These are phyloP conservation scores for Beauveria scarabaeidicola DNA, from an alignment of 2,329 filamentous ascomycete genomes.

Conservation along the genomic window DNA sequence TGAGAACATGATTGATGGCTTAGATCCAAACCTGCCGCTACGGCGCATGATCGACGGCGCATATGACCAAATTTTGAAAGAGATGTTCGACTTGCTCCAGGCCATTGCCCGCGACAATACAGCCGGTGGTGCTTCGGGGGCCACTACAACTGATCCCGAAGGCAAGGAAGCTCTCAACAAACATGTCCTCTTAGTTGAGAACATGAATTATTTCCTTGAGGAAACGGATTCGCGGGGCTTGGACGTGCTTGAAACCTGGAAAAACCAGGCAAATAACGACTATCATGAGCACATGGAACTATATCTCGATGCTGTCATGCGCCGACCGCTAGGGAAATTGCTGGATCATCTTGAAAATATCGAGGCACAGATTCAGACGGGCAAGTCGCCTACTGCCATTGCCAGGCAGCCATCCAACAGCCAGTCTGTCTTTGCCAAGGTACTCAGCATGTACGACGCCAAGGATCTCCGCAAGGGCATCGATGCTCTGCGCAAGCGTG, in stretches of 20 bases:
- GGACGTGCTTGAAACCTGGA: constrained; percentile 75
- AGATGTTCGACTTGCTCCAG: constrained; percentile 95
- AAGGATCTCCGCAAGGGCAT: constrained; percentile 88
- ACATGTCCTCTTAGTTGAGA: constrained; percentile 94
- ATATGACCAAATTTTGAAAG: constrained; percentile 80
- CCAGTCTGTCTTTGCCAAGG: constrained; percentile 75
- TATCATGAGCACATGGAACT: constrained; percentile 79
- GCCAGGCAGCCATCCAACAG: constrained; percentile 76
- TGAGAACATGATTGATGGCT: constrained; percentile 68
- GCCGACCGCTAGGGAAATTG: constrained; percentile 79
- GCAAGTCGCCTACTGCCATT: constrained; percentile 54
- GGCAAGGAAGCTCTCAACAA: constrained; percentile 97
- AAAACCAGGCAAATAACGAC: constrained; percentile 66
- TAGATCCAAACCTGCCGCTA: constrained; percentile 51
- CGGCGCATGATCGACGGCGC: constrained; percentile 75
- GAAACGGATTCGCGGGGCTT: constrained; percentile 72
- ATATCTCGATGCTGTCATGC: constrained; percentile 82
- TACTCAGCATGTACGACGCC: constrained; percentile 69
- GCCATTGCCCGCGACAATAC: constrained; percentile 75
- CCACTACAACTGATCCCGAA: constrained; percentile 52
- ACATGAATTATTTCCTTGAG: constrained; percentile 96
- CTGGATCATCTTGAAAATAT: constrained; percentile 88
- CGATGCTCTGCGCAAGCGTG: constrained; percentile 77
- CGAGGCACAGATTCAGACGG: constrained; percentile 59
- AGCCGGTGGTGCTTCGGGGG: constrained; percentile 34